Evolutionary conservation across 306 rosid species (phyloP).

Genomic region (Prunus salicina): DNA sequence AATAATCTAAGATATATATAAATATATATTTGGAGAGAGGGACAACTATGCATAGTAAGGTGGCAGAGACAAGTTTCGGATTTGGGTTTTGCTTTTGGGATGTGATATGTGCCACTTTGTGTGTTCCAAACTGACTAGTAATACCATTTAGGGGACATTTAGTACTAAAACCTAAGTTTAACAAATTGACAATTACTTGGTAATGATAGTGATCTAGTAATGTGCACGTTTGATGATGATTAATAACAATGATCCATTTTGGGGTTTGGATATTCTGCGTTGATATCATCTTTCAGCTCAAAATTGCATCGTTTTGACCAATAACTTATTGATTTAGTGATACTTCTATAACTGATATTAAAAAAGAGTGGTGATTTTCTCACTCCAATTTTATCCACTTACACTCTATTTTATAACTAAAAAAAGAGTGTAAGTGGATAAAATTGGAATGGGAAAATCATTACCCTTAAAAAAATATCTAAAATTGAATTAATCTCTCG

Average conservation of each 20-base stretch:
- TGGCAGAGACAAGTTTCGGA: constrained; percentile 27
- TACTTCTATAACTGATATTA: not conserved
- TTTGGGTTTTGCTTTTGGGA: constrained; percentile 22
- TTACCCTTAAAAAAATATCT: not conserved
- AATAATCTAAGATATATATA: not conserved
- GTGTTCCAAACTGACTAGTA: constrained; percentile 9
- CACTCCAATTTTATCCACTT: no score
- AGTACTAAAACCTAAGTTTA: not conserved
- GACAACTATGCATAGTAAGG: not conserved
- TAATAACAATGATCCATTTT: not conserved
- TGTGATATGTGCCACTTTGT: constrained; percentile 31
- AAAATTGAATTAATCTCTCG: not conserved
- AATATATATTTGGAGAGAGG: not conserved
- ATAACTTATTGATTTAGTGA: not conserved
- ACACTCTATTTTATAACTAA: no score
- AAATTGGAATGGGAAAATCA: no score
- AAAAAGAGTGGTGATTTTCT: no score
- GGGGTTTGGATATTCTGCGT: not conserved
- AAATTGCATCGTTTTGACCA: not conserved
- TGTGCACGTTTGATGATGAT: not conserved
- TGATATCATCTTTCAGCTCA: not conserved
- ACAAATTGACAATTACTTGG: not conserved
- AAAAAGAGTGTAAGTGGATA: no score
- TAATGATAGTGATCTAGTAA: not conserved
- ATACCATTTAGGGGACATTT: constrained; percentile 37